Conservation (phyloP, 768 basidiomycete species). For the Steccherinum ochraceum region DNA sequence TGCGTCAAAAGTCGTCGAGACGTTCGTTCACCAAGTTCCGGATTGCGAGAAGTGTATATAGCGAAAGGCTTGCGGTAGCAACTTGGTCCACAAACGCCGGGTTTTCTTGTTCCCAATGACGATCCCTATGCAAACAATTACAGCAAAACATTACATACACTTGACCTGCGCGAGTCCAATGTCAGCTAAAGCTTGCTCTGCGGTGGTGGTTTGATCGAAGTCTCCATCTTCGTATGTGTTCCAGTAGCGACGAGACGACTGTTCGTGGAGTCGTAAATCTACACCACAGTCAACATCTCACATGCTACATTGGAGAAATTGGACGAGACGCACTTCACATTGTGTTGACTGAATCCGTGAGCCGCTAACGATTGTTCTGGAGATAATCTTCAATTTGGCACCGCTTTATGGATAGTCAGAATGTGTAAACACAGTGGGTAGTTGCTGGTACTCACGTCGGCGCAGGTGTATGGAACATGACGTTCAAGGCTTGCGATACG, state of each 20-base stretch:
- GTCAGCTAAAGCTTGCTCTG: no score
- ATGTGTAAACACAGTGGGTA: not conserved
- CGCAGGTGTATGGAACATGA: conserved; percentile 65
- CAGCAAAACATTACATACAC: no score
- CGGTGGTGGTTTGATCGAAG: no score
- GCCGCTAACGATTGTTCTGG: not conserved
- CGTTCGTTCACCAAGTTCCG: no score
- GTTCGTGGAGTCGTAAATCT: conserved; percentile 18
- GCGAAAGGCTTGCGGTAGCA: no score
- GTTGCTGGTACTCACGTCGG: conserved; percentile 37
- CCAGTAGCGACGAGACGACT: conserved; percentile 14
- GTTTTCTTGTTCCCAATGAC: no score
- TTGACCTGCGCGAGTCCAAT: no score
- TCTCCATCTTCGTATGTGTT: conserved; percentile 15
- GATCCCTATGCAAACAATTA: no score
- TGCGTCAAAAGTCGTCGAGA: no score
- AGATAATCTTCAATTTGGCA: not conserved
- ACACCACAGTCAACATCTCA: not conserved
- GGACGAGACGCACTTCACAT: not conserved
- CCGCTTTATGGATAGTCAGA: not conserved
- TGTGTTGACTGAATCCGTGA: not conserved
- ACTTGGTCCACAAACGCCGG: no score
- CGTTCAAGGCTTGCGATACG: conserved; percentile 65
- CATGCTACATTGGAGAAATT: not conserved
- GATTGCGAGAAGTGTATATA: no score